phyloP scores from a whole-genome alignment of 495 filamentous ascomycete genomes.

The Tuber aestivum region DNA sequence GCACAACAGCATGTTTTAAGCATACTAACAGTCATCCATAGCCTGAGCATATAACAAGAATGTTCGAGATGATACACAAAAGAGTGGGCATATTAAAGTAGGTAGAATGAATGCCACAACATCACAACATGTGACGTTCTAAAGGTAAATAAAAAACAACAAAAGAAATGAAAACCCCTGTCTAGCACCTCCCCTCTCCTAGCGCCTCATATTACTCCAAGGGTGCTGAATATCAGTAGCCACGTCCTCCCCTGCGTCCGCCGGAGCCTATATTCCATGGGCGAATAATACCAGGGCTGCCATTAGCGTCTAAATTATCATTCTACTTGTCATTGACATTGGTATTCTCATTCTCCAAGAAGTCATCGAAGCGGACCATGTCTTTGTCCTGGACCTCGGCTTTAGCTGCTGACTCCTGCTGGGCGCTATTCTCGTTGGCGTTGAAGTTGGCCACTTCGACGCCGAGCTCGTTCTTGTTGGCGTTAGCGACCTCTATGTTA shows the following conservation, averaged over 20 bases:
- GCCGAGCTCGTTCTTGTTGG: slow-evolving; percentile 43
- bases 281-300: not conserved
- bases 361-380: slow-evolving; percentile 40
- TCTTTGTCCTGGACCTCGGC: slow-evolving; percentile 42
- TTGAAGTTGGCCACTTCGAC: slow-evolving; percentile 44
- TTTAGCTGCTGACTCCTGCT: slow-evolving; percentile 42
- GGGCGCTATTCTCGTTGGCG: slow-evolving; percentile 42
- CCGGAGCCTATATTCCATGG: not conserved
- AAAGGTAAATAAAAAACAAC: not conserved
- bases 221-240: not conserved
- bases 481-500: slow-evolving; percentile 44
- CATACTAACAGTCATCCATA: not conserved
- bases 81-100: not conserved
- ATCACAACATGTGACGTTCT: not conserved
- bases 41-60: not conserved
- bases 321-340: slow-evolving; percentile 42
- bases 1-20: not conserved
- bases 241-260: not conserved
- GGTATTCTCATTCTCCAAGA: slow-evolving; percentile 36
- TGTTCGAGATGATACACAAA: not conserved
- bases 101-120: not conserved
- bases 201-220: not conserved
- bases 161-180: not conserved
- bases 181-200: not conserved
- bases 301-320: slow-evolving; percentile 21